Base-by-base conservation (phyloP, 1,139 yeast genomes). In the Geotrichum fermentans region DNA sequence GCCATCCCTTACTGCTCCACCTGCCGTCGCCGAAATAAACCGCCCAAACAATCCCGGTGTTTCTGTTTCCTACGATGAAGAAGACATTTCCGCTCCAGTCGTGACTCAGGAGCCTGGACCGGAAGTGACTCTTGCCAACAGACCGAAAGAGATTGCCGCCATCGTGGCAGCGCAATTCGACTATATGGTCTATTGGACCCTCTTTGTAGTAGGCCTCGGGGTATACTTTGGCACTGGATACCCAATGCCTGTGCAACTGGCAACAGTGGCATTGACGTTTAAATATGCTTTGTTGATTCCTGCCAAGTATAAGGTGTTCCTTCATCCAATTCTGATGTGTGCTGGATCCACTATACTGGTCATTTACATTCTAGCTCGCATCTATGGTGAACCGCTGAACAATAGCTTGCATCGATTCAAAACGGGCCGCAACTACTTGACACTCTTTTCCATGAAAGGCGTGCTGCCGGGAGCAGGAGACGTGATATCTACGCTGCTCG, bases 391-490 rank as follows among this genome's bases (percentile, higher is more conserved):
- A 43, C 33, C 50, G 21, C 42, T 45, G 16, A 45, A 43, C 26
- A 43, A 37, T 32, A 52, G 47, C 41, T 70, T 84, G 55, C 62
- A 68, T 45, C 71, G 72, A 57, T 85, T 82, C 68, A 79, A 80
- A 56, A 84, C 92, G 0, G 90, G 90, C 0, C 73, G 82, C 52
- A 83, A 73, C 20, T 85, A 85, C 59, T 63, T 82, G 39, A 69
- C 74, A 48, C 67, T 85, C 18, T 83, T 84, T 64, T 73, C 74
- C 55, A 62, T 67, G 17, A 66, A 47, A 42, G 53, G 53, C 8
- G 66, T 67, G 36, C 75, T 81, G 77, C 94, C 95, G 0, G 95
- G 95, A 0, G 86, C 92, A 36, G 95, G 95, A 1, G 95, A 85
- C 60, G 71, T 85, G 11, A 72, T 85, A 36, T 67, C 82, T 7